Evolutionary conservation across 2,329 filamentous ascomycete species (phyloP).

Genomic region (Pseudogymnoascus pannorum): DNA sequence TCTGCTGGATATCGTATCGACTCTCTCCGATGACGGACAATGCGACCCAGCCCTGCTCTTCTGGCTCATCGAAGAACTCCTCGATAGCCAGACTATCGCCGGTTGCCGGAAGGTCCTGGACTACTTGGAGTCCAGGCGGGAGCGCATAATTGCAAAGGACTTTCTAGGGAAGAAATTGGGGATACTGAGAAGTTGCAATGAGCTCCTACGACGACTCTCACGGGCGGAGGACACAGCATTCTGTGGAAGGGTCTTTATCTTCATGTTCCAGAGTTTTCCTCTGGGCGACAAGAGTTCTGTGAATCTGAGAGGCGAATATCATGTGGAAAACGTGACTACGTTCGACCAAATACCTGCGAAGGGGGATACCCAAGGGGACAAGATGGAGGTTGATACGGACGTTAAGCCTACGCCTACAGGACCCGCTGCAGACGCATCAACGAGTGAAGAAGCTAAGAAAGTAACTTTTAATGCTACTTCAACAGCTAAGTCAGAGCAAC

Average conservation of each 20-base stretch:
- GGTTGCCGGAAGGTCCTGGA: conserved; percentile 90
- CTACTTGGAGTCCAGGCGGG: conserved; percentile 86
- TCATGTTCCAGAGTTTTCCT: conserved; percentile 96
- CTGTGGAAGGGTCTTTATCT: conserved; percentile 95
- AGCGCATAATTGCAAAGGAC: conserved; percentile 73
- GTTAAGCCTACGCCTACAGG: conserved; percentile 25
- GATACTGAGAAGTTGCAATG: conserved; percentile 91
- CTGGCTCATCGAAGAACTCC: conserved; percentile 86
- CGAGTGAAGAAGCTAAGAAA: conserved; percentile 33
- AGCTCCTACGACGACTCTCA: conserved; percentile 86
- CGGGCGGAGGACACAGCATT: conserved; percentile 95
- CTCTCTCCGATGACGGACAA: conserved; percentile 74
- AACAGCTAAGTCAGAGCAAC: conserved; percentile 36
- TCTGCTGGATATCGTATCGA: conserved; percentile 81
- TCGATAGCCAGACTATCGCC: conserved; percentile 92
- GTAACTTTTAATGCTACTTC: conserved; percentile 40
- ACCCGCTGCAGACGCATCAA: conserved; percentile 19
- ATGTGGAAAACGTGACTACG: conserved; percentile 85
- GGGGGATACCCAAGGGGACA: conserved; percentile 35
- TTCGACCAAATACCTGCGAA: conserved; percentile 55
- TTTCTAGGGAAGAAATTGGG: conserved; percentile 80
- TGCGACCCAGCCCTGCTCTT: conserved; percentile 76
- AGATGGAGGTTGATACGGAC: conserved; percentile 61
- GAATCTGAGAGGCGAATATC: conserved; percentile 91
- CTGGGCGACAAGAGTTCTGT: conserved; percentile 95